Conservation (phyloP, 768 basidiomycete genomes). For the Boletus vinaceobasis region DNA sequence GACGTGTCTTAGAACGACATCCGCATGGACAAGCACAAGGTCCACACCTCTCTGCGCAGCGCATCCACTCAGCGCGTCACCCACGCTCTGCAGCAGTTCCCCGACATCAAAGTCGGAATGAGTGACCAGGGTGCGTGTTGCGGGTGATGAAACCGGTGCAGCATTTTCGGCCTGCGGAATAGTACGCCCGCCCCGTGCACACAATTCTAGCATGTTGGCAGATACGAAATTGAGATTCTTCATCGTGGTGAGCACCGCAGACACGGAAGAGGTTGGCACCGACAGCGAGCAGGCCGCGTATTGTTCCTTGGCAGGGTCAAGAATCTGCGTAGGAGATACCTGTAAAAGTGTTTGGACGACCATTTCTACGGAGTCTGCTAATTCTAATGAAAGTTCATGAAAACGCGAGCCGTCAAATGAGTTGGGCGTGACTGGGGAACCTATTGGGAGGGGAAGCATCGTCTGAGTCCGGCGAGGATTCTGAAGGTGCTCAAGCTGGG, state of each 20-base stretch:
- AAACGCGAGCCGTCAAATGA: constrained; percentile 36
- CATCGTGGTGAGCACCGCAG: constrained; percentile 87
- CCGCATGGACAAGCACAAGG: constrained; percentile 86
- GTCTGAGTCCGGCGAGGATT: constrained; percentile 53
- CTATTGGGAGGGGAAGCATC: constrained; percentile 9
- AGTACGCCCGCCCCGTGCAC: constrained; percentile 14
- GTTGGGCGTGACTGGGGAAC: constrained; percentile 17
- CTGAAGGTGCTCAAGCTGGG: constrained; percentile 70
- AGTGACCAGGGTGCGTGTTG: constrained; percentile 14
- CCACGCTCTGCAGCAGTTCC: constrained; percentile 84
- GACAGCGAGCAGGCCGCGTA: constrained; percentile 86
- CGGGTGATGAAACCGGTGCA: constrained; percentile 18
- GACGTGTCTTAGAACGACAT: constrained; percentile 83
- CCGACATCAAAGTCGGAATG: constrained; percentile 84
- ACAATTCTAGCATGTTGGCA: constrained; percentile 63
- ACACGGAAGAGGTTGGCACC: constrained; percentile 83
- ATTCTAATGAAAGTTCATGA: constrained; percentile 75
- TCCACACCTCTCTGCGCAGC: constrained; percentile 86
- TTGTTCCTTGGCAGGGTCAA: constrained; percentile 92
- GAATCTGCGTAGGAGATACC: constrained; percentile 82
- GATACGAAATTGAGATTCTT: constrained; percentile 92
- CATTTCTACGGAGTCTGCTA: constrained; percentile 89
- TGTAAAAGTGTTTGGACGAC: constrained; percentile 90
- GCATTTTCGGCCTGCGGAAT: constrained; percentile 15
- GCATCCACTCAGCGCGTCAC: constrained; percentile 80